Percentiles rank a stretch among this genome's conserved stretches.
Conservation (phyloP, 2,329 filamentous ascomycete genomes). For the Claviceps sp. region DNA sequence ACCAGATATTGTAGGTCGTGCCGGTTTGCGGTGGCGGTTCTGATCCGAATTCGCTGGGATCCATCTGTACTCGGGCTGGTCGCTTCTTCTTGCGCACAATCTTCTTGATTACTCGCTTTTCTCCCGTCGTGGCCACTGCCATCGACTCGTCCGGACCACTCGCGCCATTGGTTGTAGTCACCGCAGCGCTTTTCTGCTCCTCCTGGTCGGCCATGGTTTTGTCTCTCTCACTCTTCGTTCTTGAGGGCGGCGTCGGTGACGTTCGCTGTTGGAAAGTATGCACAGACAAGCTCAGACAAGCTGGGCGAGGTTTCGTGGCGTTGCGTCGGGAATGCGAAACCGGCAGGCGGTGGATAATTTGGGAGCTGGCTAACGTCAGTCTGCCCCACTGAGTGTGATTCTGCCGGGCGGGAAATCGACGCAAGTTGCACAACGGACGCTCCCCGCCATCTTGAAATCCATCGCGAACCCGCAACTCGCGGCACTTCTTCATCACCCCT, state of each 20-base stretch:
- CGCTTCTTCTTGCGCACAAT: conserved; percentile 83
- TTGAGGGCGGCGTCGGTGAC: no score
- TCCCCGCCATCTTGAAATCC: not conserved
- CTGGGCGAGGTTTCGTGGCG: not conserved
- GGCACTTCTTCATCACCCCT: not conserved
- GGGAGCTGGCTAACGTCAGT: not conserved
- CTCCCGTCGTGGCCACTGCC: conserved; percentile 24
- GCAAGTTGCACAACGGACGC: not conserved
- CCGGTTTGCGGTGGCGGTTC: conserved; percentile 86
- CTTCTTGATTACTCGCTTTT: conserved; percentile 62
- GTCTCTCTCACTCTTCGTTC: not conserved
- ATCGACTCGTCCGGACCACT: conserved; percentile 12
- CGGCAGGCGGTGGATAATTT: conserved; percentile 1
- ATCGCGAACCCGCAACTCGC: not conserved
- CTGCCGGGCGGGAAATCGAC: not conserved
- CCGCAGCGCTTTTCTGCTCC: conserved; percentile 13
- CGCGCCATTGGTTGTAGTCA: not conserved
- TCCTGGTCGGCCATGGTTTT: conserved; percentile 20
- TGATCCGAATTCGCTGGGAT: conserved; percentile 66
- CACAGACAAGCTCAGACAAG: not conserved
- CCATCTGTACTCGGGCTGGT: conserved; percentile 82
- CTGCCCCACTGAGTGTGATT: conserved; percentile 2
- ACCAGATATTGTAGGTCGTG: conserved; percentile 82
- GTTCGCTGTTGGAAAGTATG: no score
- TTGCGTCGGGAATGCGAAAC: not conserved